Conservation (phyloP, 2,329 filamentous ascomycete genomes). For the Pseudocercospora macadamiae region DNA sequence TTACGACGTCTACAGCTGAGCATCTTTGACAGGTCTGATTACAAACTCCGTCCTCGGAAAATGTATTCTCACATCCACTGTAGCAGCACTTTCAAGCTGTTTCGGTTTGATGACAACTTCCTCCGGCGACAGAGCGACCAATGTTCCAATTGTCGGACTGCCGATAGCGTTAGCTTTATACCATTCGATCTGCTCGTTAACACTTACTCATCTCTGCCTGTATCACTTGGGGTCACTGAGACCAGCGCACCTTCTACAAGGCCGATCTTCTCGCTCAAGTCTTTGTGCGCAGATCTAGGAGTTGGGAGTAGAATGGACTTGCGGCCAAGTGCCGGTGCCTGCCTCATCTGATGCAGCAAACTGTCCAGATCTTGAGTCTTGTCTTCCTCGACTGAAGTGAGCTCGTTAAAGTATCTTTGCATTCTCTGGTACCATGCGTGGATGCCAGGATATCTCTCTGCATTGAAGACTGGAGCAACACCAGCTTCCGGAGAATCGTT, state of each 20-base stretch:
- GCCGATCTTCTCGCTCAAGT: conserved; percentile 37
- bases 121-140: conserved; percentile 44
- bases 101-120: conserved; percentile 44
- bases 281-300: conserved; percentile 29
- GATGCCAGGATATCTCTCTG: conserved; percentile 41
- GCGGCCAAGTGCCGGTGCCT: conserved; percentile 26
- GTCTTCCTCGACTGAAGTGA: conserved; percentile 35
- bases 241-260: conserved; percentile 38
- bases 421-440: conserved; percentile 43
- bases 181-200: neutral
- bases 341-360: conserved; percentile 34
- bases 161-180: conserved; percentile 9
- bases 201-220: conserved; percentile 39
- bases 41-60: conserved; percentile 47
- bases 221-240: conserved; percentile 45
- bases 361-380: conserved; percentile 26
- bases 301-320: conserved; percentile 38
- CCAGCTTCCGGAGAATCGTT: conserved; percentile 31
- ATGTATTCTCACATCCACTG: conserved; percentile 43
- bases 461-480: conserved; percentile 40
- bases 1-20: conserved; percentile 33
- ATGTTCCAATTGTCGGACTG: conserved; percentile 41
- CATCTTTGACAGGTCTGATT: conserved; percentile 32
- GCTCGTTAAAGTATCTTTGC: conserved; percentile 35
- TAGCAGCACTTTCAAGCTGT: conserved; percentile 29